Base-by-base conservation (phyloP, 2,329 filamentous ascomycete genomes). In the Colletotrichum truncatum region DNA sequence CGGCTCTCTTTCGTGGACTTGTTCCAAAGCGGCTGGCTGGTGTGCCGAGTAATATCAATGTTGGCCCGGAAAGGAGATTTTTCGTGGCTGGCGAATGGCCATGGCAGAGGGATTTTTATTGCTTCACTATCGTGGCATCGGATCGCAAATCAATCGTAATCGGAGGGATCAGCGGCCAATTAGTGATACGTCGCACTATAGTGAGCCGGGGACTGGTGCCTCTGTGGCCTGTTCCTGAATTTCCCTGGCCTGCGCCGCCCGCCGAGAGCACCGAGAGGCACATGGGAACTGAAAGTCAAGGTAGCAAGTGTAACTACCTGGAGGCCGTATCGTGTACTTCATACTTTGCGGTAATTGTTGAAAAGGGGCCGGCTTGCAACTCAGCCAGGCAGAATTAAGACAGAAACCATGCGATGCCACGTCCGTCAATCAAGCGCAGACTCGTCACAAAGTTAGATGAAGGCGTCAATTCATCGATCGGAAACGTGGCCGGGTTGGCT, bases 171-270 rank as follows among this genome's bases (percentile, higher is more conserved):
- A 56, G 28, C 49, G 32, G 30, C 43, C 34, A 32, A 43, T 51
- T 49, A 30, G 41, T 51, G 57, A 65, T 46, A 54, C 25, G 49
- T 45, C 63, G 18, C 34, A 49, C 41, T 21, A 51, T 39, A 12
- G 14, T 10, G 6, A 9, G 39, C 39, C 34, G 45, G 51, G 43
- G 63, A 43, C 28, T 56, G 41, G 58, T 26, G 43, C 43, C 51
- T 62, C 41, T 36, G 43, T 62, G 49, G 41, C 41, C 57, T 63
- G 63, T 66, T 66, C 57, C 63, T 66, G 57, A 63, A 51, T 66
- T 28, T 56, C 41, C 11, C 63, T 51, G 46, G 46, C 28, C 32
- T 9, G 32, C 56, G 30, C 61, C 62, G 49, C 36, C 43, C 57
- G 63, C 57, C 49, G 36, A 56, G 14, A n/a, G 57, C 41, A 32